Percentiles rank a stretch among this genome's conserved stretches.
Evolutionary conservation across 768 basidiomycete genomes (phyloP).

Genomic region (Pholiota conissans): DNA sequence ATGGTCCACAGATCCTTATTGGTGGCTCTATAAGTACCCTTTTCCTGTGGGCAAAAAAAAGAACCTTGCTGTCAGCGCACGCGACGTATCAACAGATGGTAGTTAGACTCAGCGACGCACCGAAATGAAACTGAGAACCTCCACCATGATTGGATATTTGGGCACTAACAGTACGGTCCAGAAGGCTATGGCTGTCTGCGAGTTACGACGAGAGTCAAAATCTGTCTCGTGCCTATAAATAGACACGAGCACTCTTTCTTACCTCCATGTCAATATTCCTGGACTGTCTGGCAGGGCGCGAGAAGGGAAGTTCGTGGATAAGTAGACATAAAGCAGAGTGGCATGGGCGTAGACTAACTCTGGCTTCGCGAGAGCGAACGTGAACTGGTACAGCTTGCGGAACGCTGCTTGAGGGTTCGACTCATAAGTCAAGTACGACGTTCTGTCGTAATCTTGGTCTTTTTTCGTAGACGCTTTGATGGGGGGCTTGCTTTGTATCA

Average conservation of each 20-base stretch:
- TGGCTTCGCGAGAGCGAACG: constrained; percentile 70
- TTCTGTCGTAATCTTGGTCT: constrained; percentile 54
- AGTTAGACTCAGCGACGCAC: constrained; percentile 51
- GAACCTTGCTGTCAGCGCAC: constrained; percentile 5
- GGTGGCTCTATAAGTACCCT: constrained; percentile 68
- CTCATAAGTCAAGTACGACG: constrained; percentile 50
- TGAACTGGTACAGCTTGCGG: constrained; percentile 65
- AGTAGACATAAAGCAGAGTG: not conserved
- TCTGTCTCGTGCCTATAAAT: not conserved
- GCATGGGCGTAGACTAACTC: constrained; percentile 50
- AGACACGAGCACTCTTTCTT: too few relatives aligned
- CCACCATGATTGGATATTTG: constrained; percentile 63
- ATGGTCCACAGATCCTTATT: constrained; percentile 89
- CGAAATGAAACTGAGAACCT: constrained; percentile 64
- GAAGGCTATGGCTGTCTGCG: constrained; percentile 66
- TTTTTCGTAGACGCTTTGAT: constrained; percentile 37
- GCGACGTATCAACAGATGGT: not conserved
- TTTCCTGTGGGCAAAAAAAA: constrained; percentile 39
- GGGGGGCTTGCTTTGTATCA: constrained; percentile 51
- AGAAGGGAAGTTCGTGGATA: not conserved
- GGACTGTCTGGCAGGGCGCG: constrained; percentile 45
- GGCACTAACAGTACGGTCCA: constrained; percentile 77
- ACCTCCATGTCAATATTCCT: constrained; percentile 86
- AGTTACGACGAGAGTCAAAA: not conserved
- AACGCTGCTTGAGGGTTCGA: constrained; percentile 53